A percentile compares a stretch with the other conserved stretches of the same genome.
phyloP scores from a whole-genome alignment of 352 stramenopile genomes.

The Phytophthora citricola region DNA sequence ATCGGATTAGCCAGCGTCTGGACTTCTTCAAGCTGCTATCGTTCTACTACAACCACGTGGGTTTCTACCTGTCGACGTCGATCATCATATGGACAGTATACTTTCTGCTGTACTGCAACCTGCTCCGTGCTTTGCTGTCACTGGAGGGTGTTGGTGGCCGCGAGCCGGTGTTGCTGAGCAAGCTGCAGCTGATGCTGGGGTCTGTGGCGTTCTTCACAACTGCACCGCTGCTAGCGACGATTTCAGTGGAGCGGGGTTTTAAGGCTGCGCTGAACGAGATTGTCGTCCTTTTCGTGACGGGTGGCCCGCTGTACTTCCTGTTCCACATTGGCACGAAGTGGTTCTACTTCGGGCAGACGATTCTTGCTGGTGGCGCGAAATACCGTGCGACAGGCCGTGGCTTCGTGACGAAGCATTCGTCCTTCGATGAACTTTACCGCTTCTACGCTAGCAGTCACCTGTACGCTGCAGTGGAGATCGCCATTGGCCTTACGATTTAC shows the following conservation, averaged over 20 bases:
- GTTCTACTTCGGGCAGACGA: conserved; percentile 99
- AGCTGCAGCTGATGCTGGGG: conserved; percentile 96
- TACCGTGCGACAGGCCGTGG: conserved; percentile 98
- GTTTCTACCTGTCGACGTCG: conserved; percentile 98
- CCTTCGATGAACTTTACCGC: conserved; percentile 98
- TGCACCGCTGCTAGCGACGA: conserved; percentile 96
- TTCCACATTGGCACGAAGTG: conserved; percentile 99
- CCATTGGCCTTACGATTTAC: conserved; percentile 94
- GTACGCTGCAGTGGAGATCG: conserved; percentile 95
- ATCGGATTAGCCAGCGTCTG: conserved; percentile 96
- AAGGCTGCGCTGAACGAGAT: conserved; percentile 93
- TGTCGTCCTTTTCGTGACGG: conserved; percentile 96
- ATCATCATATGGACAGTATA: conserved; percentile 98
- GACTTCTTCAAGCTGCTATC: conserved; percentile 99
- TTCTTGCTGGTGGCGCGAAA: conserved; percentile 97
- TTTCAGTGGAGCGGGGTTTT: conserved; percentile 98
- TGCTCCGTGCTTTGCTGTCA: conserved; percentile 93
- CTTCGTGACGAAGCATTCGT: conserved; percentile 98
- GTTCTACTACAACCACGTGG: conserved; percentile 99
- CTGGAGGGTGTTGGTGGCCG: conserved; percentile 93
- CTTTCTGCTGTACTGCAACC: conserved; percentile 96
- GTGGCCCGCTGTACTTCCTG: conserved; percentile 98
- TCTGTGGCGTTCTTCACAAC: conserved; percentile 98
- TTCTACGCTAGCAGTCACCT: conserved; percentile 99
- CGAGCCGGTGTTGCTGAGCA: conserved; percentile 94